Conservation (phyloP, 768 basidiomycete genomes). For the Mycena capillaripes region DNA sequence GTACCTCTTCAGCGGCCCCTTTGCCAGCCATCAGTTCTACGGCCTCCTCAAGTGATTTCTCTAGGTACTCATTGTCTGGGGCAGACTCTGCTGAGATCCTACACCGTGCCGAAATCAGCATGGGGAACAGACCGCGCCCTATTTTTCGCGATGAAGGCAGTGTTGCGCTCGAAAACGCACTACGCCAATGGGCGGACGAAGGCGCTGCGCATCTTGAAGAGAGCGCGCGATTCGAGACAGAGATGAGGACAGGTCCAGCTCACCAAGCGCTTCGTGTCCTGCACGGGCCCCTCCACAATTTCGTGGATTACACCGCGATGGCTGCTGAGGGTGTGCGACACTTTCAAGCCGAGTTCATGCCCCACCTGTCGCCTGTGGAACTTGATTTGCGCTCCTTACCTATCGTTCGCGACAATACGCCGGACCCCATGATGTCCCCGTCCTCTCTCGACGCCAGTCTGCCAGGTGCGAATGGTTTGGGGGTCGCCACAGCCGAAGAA, state of each 20-base stretch:
- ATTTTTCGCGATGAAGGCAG: too few relatives aligned
- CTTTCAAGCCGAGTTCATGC: too few relatives aligned
- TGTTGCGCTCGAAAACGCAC: too few relatives aligned
- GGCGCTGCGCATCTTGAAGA: neutral
- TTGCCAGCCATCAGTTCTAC: too few relatives aligned
- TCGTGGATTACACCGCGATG: neutral
- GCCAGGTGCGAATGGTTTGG: neutral
- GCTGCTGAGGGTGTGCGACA: neutral
- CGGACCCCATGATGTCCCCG: neutral
- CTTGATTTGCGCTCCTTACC: neutral
- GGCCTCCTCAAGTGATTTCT: neutral
- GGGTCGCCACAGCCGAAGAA: too few relatives aligned
- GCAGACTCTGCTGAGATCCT: too few relatives aligned
- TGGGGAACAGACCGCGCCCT: too few relatives aligned
- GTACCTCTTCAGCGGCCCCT: neutral
- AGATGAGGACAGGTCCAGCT: neutral
- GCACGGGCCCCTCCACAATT: neutral
- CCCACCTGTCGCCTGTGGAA: neutral
- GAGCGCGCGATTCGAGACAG: neutral
- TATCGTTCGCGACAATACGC: neutral
- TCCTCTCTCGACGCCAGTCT: neutral
- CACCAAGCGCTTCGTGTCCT: neutral
- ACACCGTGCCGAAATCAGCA: too few relatives aligned
- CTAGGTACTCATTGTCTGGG: too few relatives aligned
- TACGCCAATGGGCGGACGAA: neutral